A percentile compares a stretch with the other conserved stretches of the same genome.
Evolutionary conservation across 768 basidiomycete genomes (phyloP).

Genomic region (Pulveroboletus sp.): DNA sequence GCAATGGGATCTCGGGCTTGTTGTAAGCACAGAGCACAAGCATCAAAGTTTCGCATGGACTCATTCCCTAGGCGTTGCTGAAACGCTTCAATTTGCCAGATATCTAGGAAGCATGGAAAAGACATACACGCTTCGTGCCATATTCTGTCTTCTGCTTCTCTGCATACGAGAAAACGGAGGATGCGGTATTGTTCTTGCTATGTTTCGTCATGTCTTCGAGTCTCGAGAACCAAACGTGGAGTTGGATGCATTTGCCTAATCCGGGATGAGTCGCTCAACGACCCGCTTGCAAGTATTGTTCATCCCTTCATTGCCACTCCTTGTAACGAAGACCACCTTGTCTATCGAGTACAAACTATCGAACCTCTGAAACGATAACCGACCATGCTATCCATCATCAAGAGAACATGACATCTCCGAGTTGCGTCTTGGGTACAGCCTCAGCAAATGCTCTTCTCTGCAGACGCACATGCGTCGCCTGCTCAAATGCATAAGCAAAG

Average conservation of each 20-base stretch:
- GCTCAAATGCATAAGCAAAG: conserved; percentile 48
- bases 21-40: conserved; percentile 85
- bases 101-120: neutral
- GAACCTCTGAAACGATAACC: neutral
- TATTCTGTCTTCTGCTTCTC: conserved; percentile 79
- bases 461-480: conserved; percentile 50
- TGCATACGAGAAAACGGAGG: conserved; percentile 85
- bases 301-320: too few relatives aligned
- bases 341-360: neutral
- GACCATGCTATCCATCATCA: neutral
- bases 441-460: conserved; percentile 42
- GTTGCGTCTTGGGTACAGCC: conserved; percentile 55
- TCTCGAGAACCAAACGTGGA: neutral
- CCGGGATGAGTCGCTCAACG: neutral
- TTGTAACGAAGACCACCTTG: too few relatives aligned
- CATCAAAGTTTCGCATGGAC: conserved; percentile 88
- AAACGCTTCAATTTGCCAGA: conserved; percentile 3
- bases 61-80: conserved; percentile 63
- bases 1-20: conserved; percentile 78
- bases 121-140: conserved; percentile 69
- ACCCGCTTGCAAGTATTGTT: too few relatives aligned
- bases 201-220: conserved; percentile 85
- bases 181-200: conserved; percentile 87
- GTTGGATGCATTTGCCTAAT: neutral
- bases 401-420: conserved; percentile 28